Percentiles rank a stretch among this genome's conserved stretches.
phyloP scores from a whole-genome alignment of 176 grass and related monocot genomes.

The Ensete glaucum region DNA sequence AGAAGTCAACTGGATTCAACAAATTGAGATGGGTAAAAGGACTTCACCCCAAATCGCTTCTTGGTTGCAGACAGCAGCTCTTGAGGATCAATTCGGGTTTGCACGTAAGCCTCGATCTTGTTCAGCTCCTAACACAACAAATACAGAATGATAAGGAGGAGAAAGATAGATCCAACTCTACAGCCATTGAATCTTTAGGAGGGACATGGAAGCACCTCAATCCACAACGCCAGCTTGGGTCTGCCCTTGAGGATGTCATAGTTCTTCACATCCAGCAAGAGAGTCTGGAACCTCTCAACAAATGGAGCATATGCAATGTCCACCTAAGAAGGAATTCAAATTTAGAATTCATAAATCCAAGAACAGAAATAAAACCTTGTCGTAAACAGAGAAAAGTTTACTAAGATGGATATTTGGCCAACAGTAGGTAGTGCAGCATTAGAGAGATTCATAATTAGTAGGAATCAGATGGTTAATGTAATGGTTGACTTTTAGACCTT shows the following conservation, averaged over 20 bases:
- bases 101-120: constrained; percentile 49
- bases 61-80: constrained; percentile 34
- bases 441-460: no score
- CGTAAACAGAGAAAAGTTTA: no score
- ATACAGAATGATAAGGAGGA: no score
- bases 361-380: no score
- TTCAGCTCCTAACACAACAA: constrained; percentile 37
- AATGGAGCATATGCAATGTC: constrained; percentile 69
- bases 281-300: constrained; percentile 52
- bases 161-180: no score
- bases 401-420: no score
- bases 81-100: constrained; percentile 41
- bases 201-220: constrained; percentile 21
- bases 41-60: constrained; percentile 41
- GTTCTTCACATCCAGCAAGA: constrained; percentile 37
- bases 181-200: not conserved
- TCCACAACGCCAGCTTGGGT: constrained; percentile 46
- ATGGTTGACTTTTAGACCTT: no score
- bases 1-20: not conserved
- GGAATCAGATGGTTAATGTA: no score
- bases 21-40: not conserved
- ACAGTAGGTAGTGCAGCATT: no score
- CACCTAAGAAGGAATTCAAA: constrained; percentile 21
- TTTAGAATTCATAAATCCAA: not conserved
- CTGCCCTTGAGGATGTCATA: constrained; percentile 61